Base-by-base conservation (phyloP, 768 basidiomycete genomes). In the Suillus variegatus region DNA sequence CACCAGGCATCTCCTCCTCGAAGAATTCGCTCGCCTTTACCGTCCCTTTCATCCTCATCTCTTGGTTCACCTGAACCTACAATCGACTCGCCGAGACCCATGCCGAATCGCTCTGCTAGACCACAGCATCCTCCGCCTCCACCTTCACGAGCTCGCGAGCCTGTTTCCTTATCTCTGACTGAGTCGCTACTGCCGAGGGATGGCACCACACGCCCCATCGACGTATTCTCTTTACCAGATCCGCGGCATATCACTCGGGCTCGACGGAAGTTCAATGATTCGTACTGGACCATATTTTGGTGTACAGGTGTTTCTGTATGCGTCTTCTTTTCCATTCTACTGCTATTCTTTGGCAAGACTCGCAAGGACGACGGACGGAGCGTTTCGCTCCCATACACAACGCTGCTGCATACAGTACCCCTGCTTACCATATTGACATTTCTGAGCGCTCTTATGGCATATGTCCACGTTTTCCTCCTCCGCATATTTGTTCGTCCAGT, bases 401-500 rank as follows among this genome's bases (percentile, higher is more conserved):
- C 90, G 3, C 79, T 94, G 41, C 77, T 93, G 60, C 90, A 90
- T 72, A 92, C 91, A 9, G 85, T 94, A 22, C 93, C 93, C 8
- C 78, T 94, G 68, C 81, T 93, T 69, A 88, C 86, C 36, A 86
- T 92, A 69, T 78, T 93, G 64, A 91, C 90, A 4, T 81, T 91
- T 66, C 72, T 87, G 65, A 91, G 90, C 71, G 91, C 93, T 13
- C 75, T 81, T 25, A 84, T 85, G 54, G 90, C 92, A 9, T 94
- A 94, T 73, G 77, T 81, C 51, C 91, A 93, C 73, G 86, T 94
- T 51, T 83, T 88, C 67, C 82, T 96, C 49, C 78, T 97, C 60
- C 87, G 89, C 65, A 82, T 93, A 65, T 94, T 95, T 70, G 91
- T 93, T 64, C 86, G 89, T 64, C 94, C 95, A 20, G 91, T 94